phyloP scores from a whole-genome alignment of 1,284 basidiomycete genomes.

The Apiotrichum siamense region DNA sequence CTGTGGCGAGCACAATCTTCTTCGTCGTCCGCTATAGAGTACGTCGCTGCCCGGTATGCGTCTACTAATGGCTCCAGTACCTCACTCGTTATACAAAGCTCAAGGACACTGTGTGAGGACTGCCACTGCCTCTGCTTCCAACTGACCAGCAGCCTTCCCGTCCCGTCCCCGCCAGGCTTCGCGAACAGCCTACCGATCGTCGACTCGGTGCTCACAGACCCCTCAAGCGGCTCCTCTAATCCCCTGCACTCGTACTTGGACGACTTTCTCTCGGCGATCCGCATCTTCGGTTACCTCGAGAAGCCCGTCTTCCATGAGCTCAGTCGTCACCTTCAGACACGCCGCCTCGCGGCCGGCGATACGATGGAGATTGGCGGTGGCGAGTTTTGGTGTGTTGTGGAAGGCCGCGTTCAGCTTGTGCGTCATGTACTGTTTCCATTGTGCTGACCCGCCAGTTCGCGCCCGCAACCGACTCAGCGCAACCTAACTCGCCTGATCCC shows the following conservation, averaged over 20 bases:
- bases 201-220: constrained; percentile 58
- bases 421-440: constrained; percentile 6
- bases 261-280: constrained; percentile 87
- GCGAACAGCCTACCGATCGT: constrained; percentile 25
- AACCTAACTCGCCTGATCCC: constrained; percentile 25
- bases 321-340: constrained; percentile 83
- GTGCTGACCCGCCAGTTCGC: constrained; percentile 54
- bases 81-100: constrained; percentile 58
- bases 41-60: constrained; percentile 54
- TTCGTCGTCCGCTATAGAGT: constrained; percentile 76
- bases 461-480: constrained; percentile 34
- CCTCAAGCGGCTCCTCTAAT: constrained; percentile 56
- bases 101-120: constrained; percentile 65
- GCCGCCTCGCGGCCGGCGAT: constrained; percentile 77
- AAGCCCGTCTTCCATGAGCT: constrained; percentile 95
- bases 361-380: constrained; percentile 79
- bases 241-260: constrained; percentile 88
- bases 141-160: constrained; percentile 19
- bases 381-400: constrained; percentile 92
- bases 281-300: constrained; percentile 91
- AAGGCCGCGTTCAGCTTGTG: constrained; percentile 59
- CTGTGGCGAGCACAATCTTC: constrained; percentile 63
- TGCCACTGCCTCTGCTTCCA: constrained; percentile 5
- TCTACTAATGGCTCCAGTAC: constrained; percentile 27
- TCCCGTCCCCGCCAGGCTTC: constrained; percentile 32